phyloP scores from a whole-genome alignment of 2,329 filamentous ascomycete species.

The Apiospora saccharicola region DNA sequence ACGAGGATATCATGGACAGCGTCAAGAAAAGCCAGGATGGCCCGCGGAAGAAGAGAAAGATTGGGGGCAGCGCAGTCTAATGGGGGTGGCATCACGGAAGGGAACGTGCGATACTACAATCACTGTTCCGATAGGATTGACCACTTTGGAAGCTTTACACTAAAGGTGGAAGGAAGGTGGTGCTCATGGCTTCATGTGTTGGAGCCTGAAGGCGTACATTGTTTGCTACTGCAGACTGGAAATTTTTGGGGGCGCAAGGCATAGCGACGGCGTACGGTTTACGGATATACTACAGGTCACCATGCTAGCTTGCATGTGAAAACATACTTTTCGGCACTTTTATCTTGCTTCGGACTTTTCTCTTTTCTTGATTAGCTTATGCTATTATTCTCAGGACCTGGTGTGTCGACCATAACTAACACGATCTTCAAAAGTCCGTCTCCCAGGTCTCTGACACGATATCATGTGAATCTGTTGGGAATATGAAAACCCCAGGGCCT shows the following conservation, averaged over 20 bases:
- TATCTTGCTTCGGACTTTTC: neutral
- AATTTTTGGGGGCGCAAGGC: neutral
- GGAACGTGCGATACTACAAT: neutral
- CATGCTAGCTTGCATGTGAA: conserved; percentile 15
- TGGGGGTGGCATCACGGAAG: neutral
- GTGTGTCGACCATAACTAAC: neutral
- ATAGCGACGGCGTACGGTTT: conserved; percentile 19
- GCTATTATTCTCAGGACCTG: neutral
- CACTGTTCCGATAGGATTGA: neutral
- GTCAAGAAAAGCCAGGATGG: conserved; percentile 24
- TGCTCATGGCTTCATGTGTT: neutral
- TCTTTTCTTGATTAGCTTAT: neutral
- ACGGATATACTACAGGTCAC: conserved; percentile 13
- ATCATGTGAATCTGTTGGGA: neutral
- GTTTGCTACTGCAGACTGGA: neutral
- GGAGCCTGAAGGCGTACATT: neutral
- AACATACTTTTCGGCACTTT: neutral
- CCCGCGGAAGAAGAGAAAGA: conserved; percentile 28
- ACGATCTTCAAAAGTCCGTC: neutral
- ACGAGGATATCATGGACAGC: conserved; percentile 27
- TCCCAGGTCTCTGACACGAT: too few relatives aligned
- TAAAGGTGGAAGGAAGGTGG: neutral
- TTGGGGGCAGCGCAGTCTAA: conserved; percentile 4
- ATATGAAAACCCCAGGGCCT: neutral
- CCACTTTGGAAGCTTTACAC: neutral